Base-by-base conservation (phyloP, 345 rosid genomes). In the Populus nigra region DNA sequence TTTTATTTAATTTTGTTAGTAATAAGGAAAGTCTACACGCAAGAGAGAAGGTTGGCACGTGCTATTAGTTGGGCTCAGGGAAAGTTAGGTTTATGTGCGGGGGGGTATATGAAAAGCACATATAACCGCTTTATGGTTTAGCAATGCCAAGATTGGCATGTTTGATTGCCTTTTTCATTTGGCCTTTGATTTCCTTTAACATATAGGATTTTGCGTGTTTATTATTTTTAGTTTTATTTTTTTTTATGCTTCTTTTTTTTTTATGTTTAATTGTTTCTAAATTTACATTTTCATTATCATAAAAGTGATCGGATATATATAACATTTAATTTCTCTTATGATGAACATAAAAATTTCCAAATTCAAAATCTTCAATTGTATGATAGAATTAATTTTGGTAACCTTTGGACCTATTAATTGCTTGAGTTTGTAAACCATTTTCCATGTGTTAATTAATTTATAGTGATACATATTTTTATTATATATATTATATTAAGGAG, bases 61-160 rank as follows among this genome's bases (percentile, higher is more conserved):
- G 86, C 72, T 16, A 38, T n/a, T 12, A 41, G 72, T 41, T 67
- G 49, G 70, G 82, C 62, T 85, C 61, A 59, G 63, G 86, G 53
- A 55, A 59, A 72, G 80, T 84, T 84, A 86, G 88, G 86, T 80
- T 75, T 65, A 55, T 57, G 78, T 31, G 17, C 7, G 23, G 75
- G 75, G 72, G 77, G 68, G 71, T 76, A 80, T 74, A 61, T 86
- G 94, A 90, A 86, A 88, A 89, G 81, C 87, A 85, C 93, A 62
- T 75, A 72, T 77, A 90, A 87, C 91, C 78, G 88, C 80, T 86
- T 90, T 81, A 76, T 73, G 86, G 88, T 82, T 80, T 74, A 82
- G 80, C 75, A 71, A 78, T 79, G 71, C 76, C 75, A 77, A 80
- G 86, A 86, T 86, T 74, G 87, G 77, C 83, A 79, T 80, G 82